These are phyloP conservation scores for Xylariomycetidae sp. DNA, from an alignment of 2,329 filamentous ascomycete genomes.

Conservation along the genomic window DNA sequence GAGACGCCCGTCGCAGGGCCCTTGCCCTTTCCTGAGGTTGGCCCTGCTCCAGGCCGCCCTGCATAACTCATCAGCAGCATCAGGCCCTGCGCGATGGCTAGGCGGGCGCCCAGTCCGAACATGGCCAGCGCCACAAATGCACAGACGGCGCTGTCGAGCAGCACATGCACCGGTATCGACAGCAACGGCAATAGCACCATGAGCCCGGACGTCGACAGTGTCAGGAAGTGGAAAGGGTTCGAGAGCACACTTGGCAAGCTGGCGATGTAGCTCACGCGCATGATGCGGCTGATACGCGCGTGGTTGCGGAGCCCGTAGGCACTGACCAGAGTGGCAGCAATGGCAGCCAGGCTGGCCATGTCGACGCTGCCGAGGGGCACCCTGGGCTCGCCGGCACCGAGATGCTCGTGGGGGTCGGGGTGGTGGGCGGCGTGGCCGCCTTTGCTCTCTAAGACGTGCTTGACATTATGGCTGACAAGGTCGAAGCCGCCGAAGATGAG, in stretches of 20 bases:
- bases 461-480: constrained; percentile 85
- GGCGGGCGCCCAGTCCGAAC: constrained; percentile 77
- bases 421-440: constrained; percentile 70
- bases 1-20: constrained; percentile 49
- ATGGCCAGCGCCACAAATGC: constrained; percentile 78
- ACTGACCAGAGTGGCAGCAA: constrained; percentile 75
- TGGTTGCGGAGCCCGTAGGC: constrained; percentile 87
- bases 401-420: constrained; percentile 54
- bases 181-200: constrained; percentile 78
- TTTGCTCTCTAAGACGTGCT: constrained; percentile 76
- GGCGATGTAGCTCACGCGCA: constrained; percentile 78
- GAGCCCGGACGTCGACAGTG: constrained; percentile 75
- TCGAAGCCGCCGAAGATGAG: constrained; percentile 97
- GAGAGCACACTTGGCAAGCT: constrained; percentile 80
- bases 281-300: constrained; percentile 82
- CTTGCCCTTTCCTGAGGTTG: constrained; percentile 8
- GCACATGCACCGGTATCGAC: constrained; percentile 71
- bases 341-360: constrained; percentile 72
- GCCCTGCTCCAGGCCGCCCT: constrained; percentile 26
- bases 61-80: constrained; percentile 94
- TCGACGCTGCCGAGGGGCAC: constrained; percentile 75
- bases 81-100: constrained; percentile 79
- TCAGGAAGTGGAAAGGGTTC: constrained; percentile 93
- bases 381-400: constrained; percentile 27
- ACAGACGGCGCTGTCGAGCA: constrained; percentile 78